Evolutionary conservation across 2,329 filamentous ascomycete species (phyloP).

Genomic region (Colletotrichum filicis): DNA sequence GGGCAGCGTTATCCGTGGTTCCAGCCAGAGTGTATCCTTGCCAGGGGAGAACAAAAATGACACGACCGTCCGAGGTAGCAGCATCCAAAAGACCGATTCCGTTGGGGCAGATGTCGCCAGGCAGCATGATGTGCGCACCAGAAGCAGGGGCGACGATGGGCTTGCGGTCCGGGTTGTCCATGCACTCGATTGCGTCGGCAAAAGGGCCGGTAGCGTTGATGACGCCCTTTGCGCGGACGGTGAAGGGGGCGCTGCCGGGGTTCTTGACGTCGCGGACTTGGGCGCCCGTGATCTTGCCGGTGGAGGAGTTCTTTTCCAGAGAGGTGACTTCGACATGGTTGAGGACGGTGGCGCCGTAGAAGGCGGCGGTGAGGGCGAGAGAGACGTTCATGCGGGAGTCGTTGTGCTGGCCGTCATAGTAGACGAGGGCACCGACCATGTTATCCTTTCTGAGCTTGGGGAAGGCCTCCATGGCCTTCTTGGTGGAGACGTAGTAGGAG

Average conservation of each 20-base stretch:
- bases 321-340: constrained; percentile 84
- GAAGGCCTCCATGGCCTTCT: constrained; percentile 81
- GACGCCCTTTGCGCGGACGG: constrained; percentile 81
- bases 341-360: constrained; percentile 83
- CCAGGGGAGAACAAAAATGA: constrained; percentile 90
- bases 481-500: constrained; percentile 83
- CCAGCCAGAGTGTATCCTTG: constrained; percentile 88
- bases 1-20: constrained; percentile 80
- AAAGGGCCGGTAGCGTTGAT: constrained; percentile 89
- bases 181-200: constrained; percentile 81
- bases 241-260: constrained; percentile 70
- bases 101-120: constrained; percentile 80
- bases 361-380: constrained; percentile 80
- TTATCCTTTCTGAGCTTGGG: constrained; percentile 81
- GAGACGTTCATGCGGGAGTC: constrained; percentile 90
- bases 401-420: constrained; percentile 90
- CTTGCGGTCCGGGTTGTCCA: constrained; percentile 76
- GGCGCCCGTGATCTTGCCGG: constrained; percentile 77
- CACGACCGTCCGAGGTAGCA: constrained; percentile 83
- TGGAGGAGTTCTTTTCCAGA: constrained; percentile 75
- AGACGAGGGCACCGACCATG: constrained; percentile 82
- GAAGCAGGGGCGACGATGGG: constrained; percentile 84
- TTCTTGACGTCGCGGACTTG: constrained; percentile 63
- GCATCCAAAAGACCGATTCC: constrained; percentile 88
- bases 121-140: constrained; percentile 85